Evolutionary conservation across 2,329 filamentous ascomycete species (phyloP).

Genomic region (Calonectria leucothoes): DNA sequence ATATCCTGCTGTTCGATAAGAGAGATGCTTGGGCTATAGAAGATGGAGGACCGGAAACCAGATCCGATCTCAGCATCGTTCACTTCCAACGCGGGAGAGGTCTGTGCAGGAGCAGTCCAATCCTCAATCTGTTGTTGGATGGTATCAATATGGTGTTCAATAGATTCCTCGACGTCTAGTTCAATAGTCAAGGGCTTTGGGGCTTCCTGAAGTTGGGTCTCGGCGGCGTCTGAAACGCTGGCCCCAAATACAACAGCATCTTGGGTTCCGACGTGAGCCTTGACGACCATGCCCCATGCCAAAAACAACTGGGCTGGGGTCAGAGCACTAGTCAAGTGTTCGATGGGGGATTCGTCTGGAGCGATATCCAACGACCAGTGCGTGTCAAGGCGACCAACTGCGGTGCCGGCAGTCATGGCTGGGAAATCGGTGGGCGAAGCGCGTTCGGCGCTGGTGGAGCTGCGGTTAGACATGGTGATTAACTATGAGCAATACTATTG

Average conservation of each 20-base stretch:
- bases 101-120: not conserved
- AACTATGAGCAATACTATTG: not conserved
- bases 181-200: not conserved
- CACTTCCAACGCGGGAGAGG: not conserved
- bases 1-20: not conserved
- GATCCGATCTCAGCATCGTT: not conserved
- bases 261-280: not conserved
- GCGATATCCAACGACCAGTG: not conserved
- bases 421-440: not conserved
- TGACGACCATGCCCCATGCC: not conserved
- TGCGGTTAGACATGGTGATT: not conserved
- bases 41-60: not conserved
- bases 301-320: not conserved
- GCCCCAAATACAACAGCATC: not conserved
- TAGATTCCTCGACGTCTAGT: not conserved
- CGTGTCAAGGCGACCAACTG: not conserved
- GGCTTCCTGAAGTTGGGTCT: not conserved
- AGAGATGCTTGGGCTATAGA: not conserved
- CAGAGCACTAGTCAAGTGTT: not conserved
- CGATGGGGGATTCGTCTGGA: not conserved
- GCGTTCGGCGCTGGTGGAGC: not conserved
- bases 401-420: not conserved
- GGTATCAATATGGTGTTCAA: not conserved
- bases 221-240: not conserved
- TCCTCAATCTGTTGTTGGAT: not conserved